Percentiles rank a stretch among this genome's conserved stretches.
Conservation (phyloP, 108 stramenopile species). For the Fistulifera pelliculosa region DNA sequence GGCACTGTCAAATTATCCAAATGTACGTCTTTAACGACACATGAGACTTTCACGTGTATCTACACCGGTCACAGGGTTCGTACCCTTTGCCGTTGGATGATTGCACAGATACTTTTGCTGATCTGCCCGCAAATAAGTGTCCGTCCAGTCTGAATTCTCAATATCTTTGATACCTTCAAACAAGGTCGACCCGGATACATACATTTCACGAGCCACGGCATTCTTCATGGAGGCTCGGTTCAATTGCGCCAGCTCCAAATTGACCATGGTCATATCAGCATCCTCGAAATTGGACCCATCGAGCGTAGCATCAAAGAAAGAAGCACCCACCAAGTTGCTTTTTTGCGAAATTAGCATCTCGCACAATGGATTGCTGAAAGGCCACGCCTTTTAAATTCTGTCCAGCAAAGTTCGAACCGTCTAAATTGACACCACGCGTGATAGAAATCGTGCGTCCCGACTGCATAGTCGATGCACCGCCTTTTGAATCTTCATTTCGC, state of each 20-base stretch:
- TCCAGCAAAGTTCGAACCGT: conserved; percentile 62
- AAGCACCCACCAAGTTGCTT: conserved; percentile 69
- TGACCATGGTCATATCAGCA: conserved; percentile 70
- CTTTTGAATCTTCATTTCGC: conserved; percentile 8
- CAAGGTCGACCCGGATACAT: conserved; percentile 83
- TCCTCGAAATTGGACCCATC: conserved; percentile 84
- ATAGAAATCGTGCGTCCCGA: conserved; percentile 85
- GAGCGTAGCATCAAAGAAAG: conserved; percentile 92
- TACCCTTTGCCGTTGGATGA: conserved; percentile 88
- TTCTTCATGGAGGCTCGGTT: conserved; percentile 57
- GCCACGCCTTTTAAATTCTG: conserved; percentile 89
- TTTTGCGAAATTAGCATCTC: conserved; percentile 80
- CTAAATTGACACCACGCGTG: conserved; percentile 89
- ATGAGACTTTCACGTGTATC: conserved; percentile 87
- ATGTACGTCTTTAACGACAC: conserved; percentile 39
- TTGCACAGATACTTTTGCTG: conserved; percentile 86
- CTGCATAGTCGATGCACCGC: conserved; percentile 81
- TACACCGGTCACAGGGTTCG: conserved; percentile 82
- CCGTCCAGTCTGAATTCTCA: conserved; percentile 81
- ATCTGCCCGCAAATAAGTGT: conserved; percentile 80
- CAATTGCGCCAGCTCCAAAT: conserved; percentile 85
- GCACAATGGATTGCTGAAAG: conserved; percentile 91
- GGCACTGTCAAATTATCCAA: too few relatives aligned
- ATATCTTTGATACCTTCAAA: conserved; percentile 79
- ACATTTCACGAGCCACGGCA: conserved; percentile 82